Evolutionary conservation across 352 stramenopile species (phyloP).

Genomic region (Pythium chondricola): DNA sequence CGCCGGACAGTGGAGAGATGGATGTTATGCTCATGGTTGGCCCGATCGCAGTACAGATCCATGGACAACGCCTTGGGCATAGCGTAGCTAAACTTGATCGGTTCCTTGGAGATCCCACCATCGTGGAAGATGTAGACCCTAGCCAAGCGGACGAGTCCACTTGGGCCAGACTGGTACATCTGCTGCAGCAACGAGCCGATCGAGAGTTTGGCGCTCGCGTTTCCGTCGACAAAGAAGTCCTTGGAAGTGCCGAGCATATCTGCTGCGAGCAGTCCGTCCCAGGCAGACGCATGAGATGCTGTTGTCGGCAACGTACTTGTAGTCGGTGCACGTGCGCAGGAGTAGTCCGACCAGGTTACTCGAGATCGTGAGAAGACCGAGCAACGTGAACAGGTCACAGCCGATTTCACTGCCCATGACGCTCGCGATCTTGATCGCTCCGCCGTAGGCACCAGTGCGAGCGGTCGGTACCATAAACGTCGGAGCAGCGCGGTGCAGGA

Average conservation of each 20-base stretch:
- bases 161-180: conserved; percentile 43
- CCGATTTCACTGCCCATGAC: conserved; percentile 54
- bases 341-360: conserved; percentile 26
- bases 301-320: conserved; percentile 39
- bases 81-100: conserved; percentile 24
- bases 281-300: conserved; percentile 41
- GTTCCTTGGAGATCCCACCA: conserved; percentile 26
- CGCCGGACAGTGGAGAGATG: not conserved
- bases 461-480: conserved; percentile 36
- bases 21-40: not conserved
- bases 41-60: conserved; percentile 9
- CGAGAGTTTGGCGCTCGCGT: conserved; percentile 26
- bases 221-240: conserved; percentile 15
- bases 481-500: conserved; percentile 21
- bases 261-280: conserved; percentile 30
- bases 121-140: conserved; percentile 45
- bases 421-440: conserved; percentile 20
- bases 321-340: conserved; percentile 21
- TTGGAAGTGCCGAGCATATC: conserved; percentile 31
- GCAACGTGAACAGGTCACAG: conserved; percentile 34
- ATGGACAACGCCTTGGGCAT: conserved; percentile 31
- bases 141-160: conserved; percentile 30
- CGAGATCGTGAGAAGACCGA: conserved; percentile 25
- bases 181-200: conserved; percentile 36
- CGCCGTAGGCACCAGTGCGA: conserved; percentile 27